phyloP scores from a whole-genome alignment of 495 filamentous ascomycete genomes.

The Wilcoxina mikolae region DNA sequence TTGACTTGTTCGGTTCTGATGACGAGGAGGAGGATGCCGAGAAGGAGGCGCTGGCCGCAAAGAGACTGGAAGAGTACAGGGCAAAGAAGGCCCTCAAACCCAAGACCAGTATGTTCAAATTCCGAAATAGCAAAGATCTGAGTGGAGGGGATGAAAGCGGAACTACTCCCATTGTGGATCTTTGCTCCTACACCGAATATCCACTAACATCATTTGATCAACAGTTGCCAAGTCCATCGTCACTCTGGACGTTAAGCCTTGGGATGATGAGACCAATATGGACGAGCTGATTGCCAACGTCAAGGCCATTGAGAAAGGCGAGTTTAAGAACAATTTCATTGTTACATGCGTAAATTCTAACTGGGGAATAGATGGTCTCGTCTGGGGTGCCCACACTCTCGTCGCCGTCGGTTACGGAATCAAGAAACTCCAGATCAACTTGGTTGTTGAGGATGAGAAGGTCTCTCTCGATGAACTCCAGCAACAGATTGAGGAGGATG shows the following conservation, averaged over 20 bases:
- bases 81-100: slow-evolving; percentile 62
- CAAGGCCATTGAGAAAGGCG: slow-evolving; percentile 64
- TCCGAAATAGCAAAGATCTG: too few relatives aligned
- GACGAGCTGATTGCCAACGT: slow-evolving; percentile 72
- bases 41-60: slow-evolving; percentile 66
- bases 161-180: not conserved
- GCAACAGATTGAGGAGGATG: slow-evolving; percentile 68
- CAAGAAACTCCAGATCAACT: slow-evolving; percentile 98
- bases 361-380: slow-evolving; percentile 49
- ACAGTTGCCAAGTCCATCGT: slow-evolving; percentile 84
- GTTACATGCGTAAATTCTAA: not conserved
- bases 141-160: too few relatives aligned
- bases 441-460: slow-evolving; percentile 96
- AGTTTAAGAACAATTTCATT: not conserved
- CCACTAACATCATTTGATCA: slow-evolving; percentile 6
- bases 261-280: slow-evolving; percentile 49
- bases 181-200: not conserved
- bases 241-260: slow-evolving; percentile 93
- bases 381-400: slow-evolving; percentile 88
- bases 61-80: slow-evolving; percentile 81
- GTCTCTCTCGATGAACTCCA: slow-evolving; percentile 77
- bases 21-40: slow-evolving; percentile 89
- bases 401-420: slow-evolving; percentile 89
- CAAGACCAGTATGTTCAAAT: slow-evolving; percentile 19
- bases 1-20: slow-evolving; percentile 76